phyloP scores from a whole-genome alignment of 306 rosid species.

The Cucumis hystrix region DNA sequence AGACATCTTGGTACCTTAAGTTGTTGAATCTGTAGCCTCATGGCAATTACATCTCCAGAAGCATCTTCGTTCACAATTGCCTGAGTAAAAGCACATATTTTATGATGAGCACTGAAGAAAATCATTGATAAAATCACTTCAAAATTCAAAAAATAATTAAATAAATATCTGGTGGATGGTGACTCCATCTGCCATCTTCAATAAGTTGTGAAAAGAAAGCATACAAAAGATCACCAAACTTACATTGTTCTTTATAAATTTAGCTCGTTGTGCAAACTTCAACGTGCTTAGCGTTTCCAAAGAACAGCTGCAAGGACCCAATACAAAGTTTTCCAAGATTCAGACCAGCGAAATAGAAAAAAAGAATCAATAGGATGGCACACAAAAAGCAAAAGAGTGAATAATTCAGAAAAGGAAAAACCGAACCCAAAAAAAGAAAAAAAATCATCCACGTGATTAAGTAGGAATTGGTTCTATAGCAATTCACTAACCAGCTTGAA shows the following conservation, averaged over 20 bases:
- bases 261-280: constrained; percentile 97
- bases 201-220: background rate
- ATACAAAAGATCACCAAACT: background rate
- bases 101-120: background rate
- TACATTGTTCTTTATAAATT: constrained; percentile 91
- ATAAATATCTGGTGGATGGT: background rate
- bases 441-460: constrained; percentile 3
- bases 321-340: background rate
- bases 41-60: constrained; percentile 89
- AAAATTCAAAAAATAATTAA: background rate
- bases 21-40: constrained; percentile 94
- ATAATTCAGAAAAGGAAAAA: background rate
- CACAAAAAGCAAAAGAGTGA: background rate
- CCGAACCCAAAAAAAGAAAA: background rate
- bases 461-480: constrained; percentile 4
- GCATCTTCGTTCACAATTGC: constrained; percentile 96
- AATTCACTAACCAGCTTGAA: constrained; percentile 62
- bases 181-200: background rate
- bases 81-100: constrained; percentile 22
- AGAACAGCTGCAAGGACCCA: constrained; percentile 64
- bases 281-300: constrained; percentile 95
- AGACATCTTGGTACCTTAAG: constrained; percentile 46
- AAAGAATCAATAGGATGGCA: background rate
- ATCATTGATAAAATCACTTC: background rate
- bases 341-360: background rate